Base-by-base conservation (phyloP, 2,329 filamentous ascomycete species). In the Alternaria sp. region DNA sequence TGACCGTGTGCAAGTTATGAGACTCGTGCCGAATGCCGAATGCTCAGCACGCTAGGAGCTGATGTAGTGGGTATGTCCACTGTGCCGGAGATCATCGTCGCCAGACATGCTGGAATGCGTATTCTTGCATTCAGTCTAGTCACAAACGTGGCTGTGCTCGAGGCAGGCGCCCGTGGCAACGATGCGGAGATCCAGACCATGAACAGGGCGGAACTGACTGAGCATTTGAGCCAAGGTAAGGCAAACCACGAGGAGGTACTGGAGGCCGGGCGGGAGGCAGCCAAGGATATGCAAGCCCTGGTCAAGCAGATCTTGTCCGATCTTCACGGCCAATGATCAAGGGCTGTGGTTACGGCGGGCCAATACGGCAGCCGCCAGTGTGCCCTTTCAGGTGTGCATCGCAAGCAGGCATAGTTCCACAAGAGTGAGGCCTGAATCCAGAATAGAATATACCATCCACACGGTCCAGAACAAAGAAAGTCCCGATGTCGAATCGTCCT, bases 51-150 rank as follows among this genome's bases (percentile, higher is more conserved):
- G 51, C 78, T 90, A 7, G 88, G 89, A 7, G 88, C 88, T n/a
- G 89, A 91, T 72, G 81, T 90, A n/a, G 89, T 91, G 2, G 89
- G 89, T 14, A 91, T 91, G 89, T 90, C 87, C 30, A 91, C 89
- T 1, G 88, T 91, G 26, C 89, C 89, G 8, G 89, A 91, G 73
- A 89, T 90, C 56, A 85, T 91, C 54, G 87, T 89, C 15, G 89
- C 89, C 30, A 83, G 89, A 66, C 89, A 91, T 75, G 85, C 83
- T 58, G 87, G 86, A n/a, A 84, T 91, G 69, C 82, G 85, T 26
- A 86, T 91, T 7, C 79, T 91, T 41, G 89, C 88, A 6, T 85
- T 91, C 72, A 90, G 88, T 73, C 78, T 91, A 51, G 88, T 91
- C 21, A 91, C 89, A 15, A 91, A 91, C 76, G 86, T 84, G 25